phyloP scores from a whole-genome alignment of 495 filamentous ascomycete species.

The Tricharina praecox region DNA sequence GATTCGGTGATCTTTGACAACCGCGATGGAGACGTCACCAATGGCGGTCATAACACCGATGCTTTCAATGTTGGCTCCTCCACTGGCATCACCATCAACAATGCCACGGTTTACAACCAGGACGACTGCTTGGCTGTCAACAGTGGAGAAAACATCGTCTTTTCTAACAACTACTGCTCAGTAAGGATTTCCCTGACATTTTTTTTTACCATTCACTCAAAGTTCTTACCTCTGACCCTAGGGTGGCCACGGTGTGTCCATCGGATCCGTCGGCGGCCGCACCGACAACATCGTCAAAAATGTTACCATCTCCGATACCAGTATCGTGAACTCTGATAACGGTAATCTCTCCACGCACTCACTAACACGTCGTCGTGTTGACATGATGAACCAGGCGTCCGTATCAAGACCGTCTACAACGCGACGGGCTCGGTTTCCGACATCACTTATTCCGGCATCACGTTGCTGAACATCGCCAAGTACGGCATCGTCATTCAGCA shows the following conservation, averaged over 20 bases:
- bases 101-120: slow-evolving; percentile 43
- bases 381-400: slow-evolving; percentile 24
- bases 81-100: slow-evolving; percentile 36
- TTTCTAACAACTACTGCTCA: slow-evolving; percentile 14
- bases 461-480: slow-evolving; percentile 38
- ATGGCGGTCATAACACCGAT: slow-evolving; percentile 46
- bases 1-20: slow-evolving; percentile 42
- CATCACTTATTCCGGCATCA: slow-evolving; percentile 45
- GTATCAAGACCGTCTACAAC: slow-evolving; percentile 46
- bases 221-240: slow-evolving; percentile 3
- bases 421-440: slow-evolving; percentile 41
- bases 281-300: slow-evolving; percentile 41
- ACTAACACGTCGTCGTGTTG: not conserved
- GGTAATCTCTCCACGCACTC: slow-evolving; percentile 17
- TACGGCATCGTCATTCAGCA: slow-evolving; percentile 55
- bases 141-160: slow-evolving; percentile 32
- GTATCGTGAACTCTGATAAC: slow-evolving; percentile 38
- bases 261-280: slow-evolving; percentile 51
- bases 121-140: slow-evolving; percentile 50
- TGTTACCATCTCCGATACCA: slow-evolving; percentile 38
- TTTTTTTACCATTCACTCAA: no score
- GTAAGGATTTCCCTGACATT: not conserved
- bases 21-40: slow-evolving; percentile 35
- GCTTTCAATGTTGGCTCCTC: slow-evolving; percentile 43
- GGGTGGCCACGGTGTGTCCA: slow-evolving; percentile 48